Conservation (phyloP, 495 filamentous ascomycete genomes). For the Penicilliopsis zonata region DNA sequence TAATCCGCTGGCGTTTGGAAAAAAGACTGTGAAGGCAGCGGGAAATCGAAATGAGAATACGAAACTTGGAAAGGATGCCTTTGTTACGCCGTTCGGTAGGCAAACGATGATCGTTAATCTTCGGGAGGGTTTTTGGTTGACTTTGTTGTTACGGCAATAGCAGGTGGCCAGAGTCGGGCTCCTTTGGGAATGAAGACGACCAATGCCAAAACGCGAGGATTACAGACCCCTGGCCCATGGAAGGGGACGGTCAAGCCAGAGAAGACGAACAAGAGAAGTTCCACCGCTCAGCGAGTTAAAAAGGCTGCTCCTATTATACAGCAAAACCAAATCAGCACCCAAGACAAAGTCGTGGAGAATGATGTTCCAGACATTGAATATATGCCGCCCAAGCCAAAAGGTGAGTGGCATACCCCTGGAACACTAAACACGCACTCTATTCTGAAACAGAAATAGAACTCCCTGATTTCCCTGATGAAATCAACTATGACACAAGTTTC, state of each 20-base stretch:
- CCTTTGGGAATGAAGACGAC: conserved; percentile 89
- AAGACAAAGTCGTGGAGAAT: conserved; percentile 31
- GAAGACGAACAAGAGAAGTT: conserved; percentile 35
- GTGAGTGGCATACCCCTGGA: too few relatives aligned
- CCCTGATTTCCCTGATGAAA: conserved; percentile 67
- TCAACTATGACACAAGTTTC: conserved; percentile 45
- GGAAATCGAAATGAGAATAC: conserved; percentile 55
- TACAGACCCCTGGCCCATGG: conserved; percentile 48
- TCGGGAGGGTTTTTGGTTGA: conserved; percentile 1
- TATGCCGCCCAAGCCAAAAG: conserved; percentile 53
- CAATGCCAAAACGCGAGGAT: conserved; percentile 72
- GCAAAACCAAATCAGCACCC: conserved; percentile 19
- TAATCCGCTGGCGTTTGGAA: conserved; percentile 44
- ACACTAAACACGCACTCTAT: too few relatives aligned
- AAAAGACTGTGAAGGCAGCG: conserved; percentile 51
- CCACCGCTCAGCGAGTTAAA: conserved; percentile 39
- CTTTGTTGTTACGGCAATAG: conserved; percentile 6
- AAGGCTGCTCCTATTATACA: conserved; percentile 27
- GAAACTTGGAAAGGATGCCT: conserved; percentile 52
- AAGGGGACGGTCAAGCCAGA: conserved; percentile 30
- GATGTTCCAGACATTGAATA: conserved; percentile 65
- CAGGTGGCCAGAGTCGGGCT: conserved; percentile 62
- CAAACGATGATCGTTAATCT: conserved; percentile 3
- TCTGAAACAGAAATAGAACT: conserved; percentile 34
- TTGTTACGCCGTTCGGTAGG: conserved; percentile 77